Evolutionary conservation across 192 early-diverging fungal species (phyloP), one percentile per base, ranked within the genome.

Genomic region (Rhizoclosmatium sp.): DNA sequence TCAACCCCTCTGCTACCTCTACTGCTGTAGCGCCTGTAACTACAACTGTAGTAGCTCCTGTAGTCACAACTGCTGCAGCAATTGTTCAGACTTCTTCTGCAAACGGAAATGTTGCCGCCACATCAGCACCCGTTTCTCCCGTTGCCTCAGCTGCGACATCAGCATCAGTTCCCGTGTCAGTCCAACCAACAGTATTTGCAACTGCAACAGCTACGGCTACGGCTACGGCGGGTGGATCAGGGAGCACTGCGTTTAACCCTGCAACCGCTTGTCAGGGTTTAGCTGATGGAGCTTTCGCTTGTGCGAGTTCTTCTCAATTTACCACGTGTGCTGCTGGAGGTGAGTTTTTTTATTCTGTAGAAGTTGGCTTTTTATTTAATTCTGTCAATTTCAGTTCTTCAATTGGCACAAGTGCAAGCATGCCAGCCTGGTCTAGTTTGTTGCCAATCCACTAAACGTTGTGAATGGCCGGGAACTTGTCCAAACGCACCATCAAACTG

Each of bases 251-350:
- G 31, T 47, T 41, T 9, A 39, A 21, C 4, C 5, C 23, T 56
- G 19, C 54, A 14, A 71, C 31, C n/a, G 23, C 44, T 10, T 71
- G 69, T 47, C 31, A 49, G 7, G 54, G 69, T 10, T 5, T 9
- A 56, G 5, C 69, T 14, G 54, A 75, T 44, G 45, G 45, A 9
- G 19, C 21, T 39, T 75, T 59, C 19, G 42, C 41, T 16, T 75
- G 72, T 58, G 23, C 60, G 21, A 62, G 19, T 47, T 40, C 72
- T 7, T 44, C 4, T 16, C 39, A 31, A 16, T 75, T 62, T 62
- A 75, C 59, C 9, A 61, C 59, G 16, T 75, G 72, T 46, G 1
- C 10, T 4, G 59, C 39, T 75, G 58, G 59, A 61, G 59, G 72
- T 75, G 3, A 1, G 51, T 58, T 10, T 71, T 56, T 48, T 23